These are phyloP conservation scores for Nasturtium officinale DNA, from an alignment of 345 rosid genomes.

Conservation along the genomic window DNA sequence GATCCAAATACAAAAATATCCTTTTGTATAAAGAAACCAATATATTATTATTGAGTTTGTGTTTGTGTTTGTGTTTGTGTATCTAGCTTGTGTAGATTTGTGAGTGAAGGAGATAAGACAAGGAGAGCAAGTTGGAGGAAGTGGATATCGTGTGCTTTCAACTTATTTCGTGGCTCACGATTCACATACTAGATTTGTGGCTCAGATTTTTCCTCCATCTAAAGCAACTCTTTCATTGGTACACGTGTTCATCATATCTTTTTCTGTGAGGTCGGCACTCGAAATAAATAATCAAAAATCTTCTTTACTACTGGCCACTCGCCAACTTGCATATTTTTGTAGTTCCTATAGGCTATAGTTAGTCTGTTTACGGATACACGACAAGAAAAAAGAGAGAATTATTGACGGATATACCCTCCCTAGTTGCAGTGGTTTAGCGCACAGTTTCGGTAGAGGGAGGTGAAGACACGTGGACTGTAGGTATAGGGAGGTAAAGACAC, in stretches of 20 bases:
- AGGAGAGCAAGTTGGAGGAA: conserved; percentile 30
- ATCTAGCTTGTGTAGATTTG: conserved; percentile 11
- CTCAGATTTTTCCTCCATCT: conserved; percentile 40
- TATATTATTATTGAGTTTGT: conserved; percentile 1
- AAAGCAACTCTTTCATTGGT: conserved; percentile 40
- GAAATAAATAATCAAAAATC: background rate
- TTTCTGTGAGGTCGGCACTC: conserved; percentile 35
- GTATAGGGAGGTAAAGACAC: conserved; percentile 32
- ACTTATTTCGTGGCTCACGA: conserved; percentile 36
- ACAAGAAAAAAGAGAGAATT: background rate
- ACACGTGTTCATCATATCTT: conserved; percentile 39
- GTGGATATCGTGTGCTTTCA: conserved; percentile 27
- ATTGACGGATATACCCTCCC: conserved; percentile 29
- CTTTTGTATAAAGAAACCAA: background rate
- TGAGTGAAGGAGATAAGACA: conserved; percentile 14
- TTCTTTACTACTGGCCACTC: conserved; percentile 23
- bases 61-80: background rate
- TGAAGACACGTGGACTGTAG: conserved; percentile 29
- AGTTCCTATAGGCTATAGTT: background rate
- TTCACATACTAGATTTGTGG: conserved; percentile 35
- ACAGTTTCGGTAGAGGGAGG: conserved; percentile 7
- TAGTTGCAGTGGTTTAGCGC: conserved; percentile 7
- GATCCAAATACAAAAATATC: background rate
- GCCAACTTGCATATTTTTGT: conserved; percentile 26
- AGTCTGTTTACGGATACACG: conserved; percentile 1